A percentile compares a stretch with the other conserved stretches of the same genome.
Conservation (phyloP, 768 basidiomycete genomes). For the Lactarius indigo region DNA sequence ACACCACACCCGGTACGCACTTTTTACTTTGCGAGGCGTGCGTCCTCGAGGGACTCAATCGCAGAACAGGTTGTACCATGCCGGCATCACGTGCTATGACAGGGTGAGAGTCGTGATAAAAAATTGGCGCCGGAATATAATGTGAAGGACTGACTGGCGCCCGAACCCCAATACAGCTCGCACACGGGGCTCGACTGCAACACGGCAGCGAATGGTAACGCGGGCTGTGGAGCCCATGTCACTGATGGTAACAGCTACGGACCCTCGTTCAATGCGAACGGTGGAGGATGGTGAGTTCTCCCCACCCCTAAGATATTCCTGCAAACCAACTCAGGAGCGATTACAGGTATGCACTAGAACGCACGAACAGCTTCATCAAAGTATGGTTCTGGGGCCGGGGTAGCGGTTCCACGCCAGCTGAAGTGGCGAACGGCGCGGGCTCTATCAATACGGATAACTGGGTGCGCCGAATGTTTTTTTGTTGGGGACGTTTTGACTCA, state of each 20-base stretch:
- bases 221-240: slow-evolving; percentile 51
- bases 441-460: slow-evolving; percentile 26
- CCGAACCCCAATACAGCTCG: slow-evolving; percentile 20
- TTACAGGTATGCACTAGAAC: slow-evolving; percentile 33
- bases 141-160: background rate
- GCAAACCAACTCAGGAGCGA: background rate
- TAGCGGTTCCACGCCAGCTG: slow-evolving; percentile 18
- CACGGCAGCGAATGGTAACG: slow-evolving; percentile 44
- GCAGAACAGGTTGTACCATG: slow-evolving; percentile 49
- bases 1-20: slow-evolving; percentile 42
- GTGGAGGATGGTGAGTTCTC: slow-evolving; percentile 54
- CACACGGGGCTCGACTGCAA: slow-evolving; percentile 47
- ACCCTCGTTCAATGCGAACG: slow-evolving; percentile 51
- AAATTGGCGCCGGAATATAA: background rate
- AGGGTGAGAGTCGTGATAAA: slow-evolving; percentile 37
- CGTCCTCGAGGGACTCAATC: background rate
- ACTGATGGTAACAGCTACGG: slow-evolving; percentile 47
- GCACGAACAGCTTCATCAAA: slow-evolving; percentile 30
- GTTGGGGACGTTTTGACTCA: background rate
- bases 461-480: slow-evolving; percentile 15
- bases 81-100: slow-evolving; percentile 42
- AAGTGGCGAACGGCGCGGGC: slow-evolving; percentile 22
- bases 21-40: background rate
- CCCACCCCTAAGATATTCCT: background rate
- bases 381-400: slow-evolving; percentile 39